Evolutionary conservation across 2,329 filamentous ascomycete genomes (phyloP).

Genomic region (Trichocomaceae sp.): DNA sequence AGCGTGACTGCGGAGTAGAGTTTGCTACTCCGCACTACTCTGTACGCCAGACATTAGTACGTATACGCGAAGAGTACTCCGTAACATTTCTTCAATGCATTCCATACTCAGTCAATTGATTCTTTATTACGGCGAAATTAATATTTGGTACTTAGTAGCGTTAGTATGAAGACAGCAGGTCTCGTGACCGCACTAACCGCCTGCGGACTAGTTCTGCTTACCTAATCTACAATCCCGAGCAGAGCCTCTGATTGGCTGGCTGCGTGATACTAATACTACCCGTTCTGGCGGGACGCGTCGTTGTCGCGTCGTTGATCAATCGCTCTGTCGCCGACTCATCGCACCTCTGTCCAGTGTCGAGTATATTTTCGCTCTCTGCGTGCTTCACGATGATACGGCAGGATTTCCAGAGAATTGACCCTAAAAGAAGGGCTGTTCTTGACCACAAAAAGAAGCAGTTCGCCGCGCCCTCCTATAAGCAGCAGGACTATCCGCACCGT

Average conservation of each 20-base stretch:
- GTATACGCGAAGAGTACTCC: too few relatives aligned
- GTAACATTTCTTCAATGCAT: background rate
- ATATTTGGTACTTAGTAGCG: too few relatives aligned
- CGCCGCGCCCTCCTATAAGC: conserved; percentile 66
- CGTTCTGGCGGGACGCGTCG: conserved; percentile 9
- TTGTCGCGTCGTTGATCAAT: conserved; percentile 2
- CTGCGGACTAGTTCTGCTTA: background rate
- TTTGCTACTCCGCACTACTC: too few relatives aligned
- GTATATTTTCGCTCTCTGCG: background rate
- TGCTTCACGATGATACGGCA: conserved; percentile 37
- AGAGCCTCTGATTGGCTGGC: conserved; percentile 6
- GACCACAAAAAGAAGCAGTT: conserved; percentile 86
- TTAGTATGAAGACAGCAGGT: too few relatives aligned
- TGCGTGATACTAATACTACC: conserved; percentile 11
- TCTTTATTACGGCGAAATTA: too few relatives aligned
- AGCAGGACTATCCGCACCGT: conserved; percentile 72
- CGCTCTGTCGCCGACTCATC: background rate
- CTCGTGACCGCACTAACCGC: background rate
- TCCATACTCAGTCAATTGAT: background rate
- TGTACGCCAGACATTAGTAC: too few relatives aligned
- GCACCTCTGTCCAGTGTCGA: background rate
- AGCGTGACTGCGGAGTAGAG: background rate
- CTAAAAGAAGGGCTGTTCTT: conserved; percentile 69
- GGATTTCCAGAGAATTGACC: conserved; percentile 39
- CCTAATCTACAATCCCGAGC: too few relatives aligned